Evolutionary conservation across 2,329 filamentous ascomycete genomes (phyloP).

Genomic region (Aspergillus alliaceus): DNA sequence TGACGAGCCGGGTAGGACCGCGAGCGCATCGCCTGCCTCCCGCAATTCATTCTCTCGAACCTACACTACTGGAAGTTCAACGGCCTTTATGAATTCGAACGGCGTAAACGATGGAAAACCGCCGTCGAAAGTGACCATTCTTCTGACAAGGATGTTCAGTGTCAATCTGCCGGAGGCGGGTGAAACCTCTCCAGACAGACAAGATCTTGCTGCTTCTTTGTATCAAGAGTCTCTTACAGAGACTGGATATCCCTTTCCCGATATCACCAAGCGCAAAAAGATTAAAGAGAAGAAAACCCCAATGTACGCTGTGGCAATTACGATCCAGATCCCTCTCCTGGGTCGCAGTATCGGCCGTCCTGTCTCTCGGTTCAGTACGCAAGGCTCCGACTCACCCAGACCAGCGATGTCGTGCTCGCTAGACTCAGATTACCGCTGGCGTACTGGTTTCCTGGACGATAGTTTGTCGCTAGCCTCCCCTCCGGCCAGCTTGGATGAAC

Average conservation of each 20-base stretch:
- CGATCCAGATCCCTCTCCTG: slow-evolving; percentile 53
- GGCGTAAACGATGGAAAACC: slow-evolving; percentile 36
- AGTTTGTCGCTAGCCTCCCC: slow-evolving; percentile 47
- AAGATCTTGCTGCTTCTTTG: slow-evolving; percentile 32
- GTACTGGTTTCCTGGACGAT: slow-evolving; percentile 38
- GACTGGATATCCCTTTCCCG: slow-evolving; percentile 39
- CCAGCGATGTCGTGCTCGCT: slow-evolving; percentile 40
- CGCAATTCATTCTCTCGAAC: slow-evolving; percentile 38
- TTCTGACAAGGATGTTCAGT: slow-evolving; percentile 61
- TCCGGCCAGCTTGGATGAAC: slow-evolving; percentile 52
- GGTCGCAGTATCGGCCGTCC: slow-evolving; percentile 35
- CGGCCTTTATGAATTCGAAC: slow-evolving; percentile 25
- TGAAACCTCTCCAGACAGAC: slow-evolving; percentile 34
- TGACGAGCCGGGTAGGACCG: slow-evolving; percentile 28
- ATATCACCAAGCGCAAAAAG: slow-evolving; percentile 44
- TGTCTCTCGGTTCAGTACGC: slow-evolving; percentile 35
- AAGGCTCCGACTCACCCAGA: slow-evolving; percentile 32
- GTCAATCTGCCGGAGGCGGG: slow-evolving; percentile 52
- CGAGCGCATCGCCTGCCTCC: slow-evolving; percentile 27
- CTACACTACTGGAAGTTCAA: slow-evolving; percentile 38
- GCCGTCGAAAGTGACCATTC: slow-evolving; percentile 51
- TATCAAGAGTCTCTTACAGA: slow-evolving; percentile 36
- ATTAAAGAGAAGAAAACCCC: slow-evolving; percentile 55
- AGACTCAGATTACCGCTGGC: slow-evolving; percentile 43
- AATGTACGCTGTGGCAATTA: slow-evolving; percentile 60